phyloP scores from a whole-genome alignment of 192 early-diverging fungal genomes.

The Umbelopsis ramanniana region DNA sequence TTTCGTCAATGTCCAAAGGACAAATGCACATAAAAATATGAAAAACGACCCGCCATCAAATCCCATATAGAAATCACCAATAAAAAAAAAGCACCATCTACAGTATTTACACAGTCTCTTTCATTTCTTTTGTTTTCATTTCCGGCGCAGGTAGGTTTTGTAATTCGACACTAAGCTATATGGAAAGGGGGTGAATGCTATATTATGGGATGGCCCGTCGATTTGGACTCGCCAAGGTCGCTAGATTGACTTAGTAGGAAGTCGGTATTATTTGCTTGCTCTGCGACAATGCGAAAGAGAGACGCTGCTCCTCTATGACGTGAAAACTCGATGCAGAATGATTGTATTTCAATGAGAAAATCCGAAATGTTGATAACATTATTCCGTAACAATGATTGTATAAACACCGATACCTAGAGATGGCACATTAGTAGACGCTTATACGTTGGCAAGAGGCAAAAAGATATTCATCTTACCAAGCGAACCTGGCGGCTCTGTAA shows the following conservation, averaged over 20 bases:
- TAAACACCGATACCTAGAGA: constrained; percentile 45
- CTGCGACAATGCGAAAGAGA: constrained; percentile 44
- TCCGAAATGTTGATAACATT: constrained; percentile 44
- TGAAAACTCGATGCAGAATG: constrained; percentile 48
- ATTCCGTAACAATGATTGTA: constrained; percentile 43
- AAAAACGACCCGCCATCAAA: background rate
- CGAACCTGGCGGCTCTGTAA: constrained; percentile 49
- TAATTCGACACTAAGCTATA: background rate
- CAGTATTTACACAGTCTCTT: background rate
- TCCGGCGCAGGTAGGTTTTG: background rate
- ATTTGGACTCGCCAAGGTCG: constrained; percentile 1
- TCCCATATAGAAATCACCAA: constrained; percentile 8
- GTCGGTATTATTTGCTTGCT: constrained; percentile 28
- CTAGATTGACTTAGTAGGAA: background rate
- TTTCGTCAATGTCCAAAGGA: constrained; percentile 4
- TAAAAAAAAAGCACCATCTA: background rate
- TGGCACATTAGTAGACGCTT: background rate
- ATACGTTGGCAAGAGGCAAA: background rate
- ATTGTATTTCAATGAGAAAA: constrained; percentile 42
- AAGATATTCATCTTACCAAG: constrained; percentile 32
- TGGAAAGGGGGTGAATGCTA: constrained; percentile 12
- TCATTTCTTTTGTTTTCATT: background rate
- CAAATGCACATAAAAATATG: background rate
- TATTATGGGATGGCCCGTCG: background rate
- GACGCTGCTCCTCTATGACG: constrained; percentile 43